These are phyloP conservation scores for Camellia lanceoleosa DNA, from an alignment of 148 eudicot genomes.

Conservation along the genomic window DNA sequence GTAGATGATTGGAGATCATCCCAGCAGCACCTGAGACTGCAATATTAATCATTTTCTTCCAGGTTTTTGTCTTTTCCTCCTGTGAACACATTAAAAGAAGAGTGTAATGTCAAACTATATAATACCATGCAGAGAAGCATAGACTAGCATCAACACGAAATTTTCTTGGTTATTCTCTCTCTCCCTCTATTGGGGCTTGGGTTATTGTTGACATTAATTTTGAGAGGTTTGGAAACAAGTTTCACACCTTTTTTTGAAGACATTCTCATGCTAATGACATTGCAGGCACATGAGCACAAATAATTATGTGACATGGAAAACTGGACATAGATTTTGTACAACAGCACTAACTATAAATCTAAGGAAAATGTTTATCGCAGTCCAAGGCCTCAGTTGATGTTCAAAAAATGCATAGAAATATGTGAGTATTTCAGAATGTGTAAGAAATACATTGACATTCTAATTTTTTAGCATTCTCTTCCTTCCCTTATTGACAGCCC, in stretches of 20 bases:
- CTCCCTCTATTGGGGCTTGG: no score
- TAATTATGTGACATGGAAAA: not conserved
- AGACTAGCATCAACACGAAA: not conserved
- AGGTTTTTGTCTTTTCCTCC: slow-evolving; percentile 81
- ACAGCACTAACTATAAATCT: not conserved
- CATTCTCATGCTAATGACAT: no score
- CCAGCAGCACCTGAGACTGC: slow-evolving; percentile 99
- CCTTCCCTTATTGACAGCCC: no score
- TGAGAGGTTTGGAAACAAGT: no score
- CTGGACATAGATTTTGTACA: not conserved
- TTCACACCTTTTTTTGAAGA: no score
- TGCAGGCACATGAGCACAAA: not conserved
- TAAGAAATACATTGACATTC: no score
- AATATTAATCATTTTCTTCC: slow-evolving; percentile 81
- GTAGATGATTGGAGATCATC: slow-evolving; percentile 89
- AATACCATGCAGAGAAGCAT: not conserved
- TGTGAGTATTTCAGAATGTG: no score
- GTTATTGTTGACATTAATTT: no score
- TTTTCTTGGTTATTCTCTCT: not conserved
- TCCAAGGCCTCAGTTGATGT: no score
- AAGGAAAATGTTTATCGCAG: no score
- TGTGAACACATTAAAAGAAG: slow-evolving; percentile 24
- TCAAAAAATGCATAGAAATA: no score
- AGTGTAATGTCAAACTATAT: not conserved
- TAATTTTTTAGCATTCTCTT: no score